Evolutionary conservation across 257 asterid genomes (phyloP).

Genomic region (Petunia secreta): DNA sequence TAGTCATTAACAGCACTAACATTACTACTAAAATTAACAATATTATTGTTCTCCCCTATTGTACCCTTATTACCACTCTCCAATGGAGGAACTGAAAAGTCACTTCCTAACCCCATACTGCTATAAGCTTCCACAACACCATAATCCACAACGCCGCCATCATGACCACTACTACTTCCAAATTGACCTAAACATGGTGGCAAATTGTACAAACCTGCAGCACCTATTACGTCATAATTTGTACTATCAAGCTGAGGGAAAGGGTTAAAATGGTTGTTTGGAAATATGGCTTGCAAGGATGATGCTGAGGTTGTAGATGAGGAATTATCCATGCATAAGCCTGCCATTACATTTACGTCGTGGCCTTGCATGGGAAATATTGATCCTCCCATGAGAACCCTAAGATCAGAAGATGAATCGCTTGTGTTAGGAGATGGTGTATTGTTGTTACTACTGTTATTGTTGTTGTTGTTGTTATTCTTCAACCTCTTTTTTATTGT

Average conservation of each 20-base stretch:
- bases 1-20: slow-evolving; percentile 41
- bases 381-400: slow-evolving; percentile 31
- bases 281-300: slow-evolving; percentile 46
- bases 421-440: slow-evolving; percentile 57
- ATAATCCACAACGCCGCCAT: slow-evolving; percentile 40
- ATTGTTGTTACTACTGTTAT: slow-evolving; percentile 21
- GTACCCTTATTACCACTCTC: slow-evolving; percentile 38
- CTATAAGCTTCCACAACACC: slow-evolving; percentile 52
- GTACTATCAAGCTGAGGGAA: slow-evolving; percentile 35
- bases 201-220: slow-evolving; percentile 36
- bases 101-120: slow-evolving; percentile 62
- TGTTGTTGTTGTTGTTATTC: slow-evolving; percentile 35
- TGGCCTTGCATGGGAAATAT: slow-evolving; percentile 73
- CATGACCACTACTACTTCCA: slow-evolving; percentile 22
- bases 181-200: slow-evolving; percentile 35
- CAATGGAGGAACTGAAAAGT: slow-evolving; percentile 63
- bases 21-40: slow-evolving; percentile 35
- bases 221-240: background rate
- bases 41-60: slow-evolving; percentile 41
- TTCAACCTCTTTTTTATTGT: slow-evolving; percentile 80
- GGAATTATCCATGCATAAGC: slow-evolving; percentile 50
- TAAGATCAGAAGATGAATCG: slow-evolving; percentile 51
- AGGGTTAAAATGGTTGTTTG: slow-evolving; percentile 55
- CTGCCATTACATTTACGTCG: slow-evolving; percentile 37
- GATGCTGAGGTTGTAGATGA: slow-evolving; percentile 61